A percentile compares a stretch with the other conserved stretches of the same genome.
phyloP scores from a whole-genome alignment of 208 protist genomes.

The Leishmania major region DNA sequence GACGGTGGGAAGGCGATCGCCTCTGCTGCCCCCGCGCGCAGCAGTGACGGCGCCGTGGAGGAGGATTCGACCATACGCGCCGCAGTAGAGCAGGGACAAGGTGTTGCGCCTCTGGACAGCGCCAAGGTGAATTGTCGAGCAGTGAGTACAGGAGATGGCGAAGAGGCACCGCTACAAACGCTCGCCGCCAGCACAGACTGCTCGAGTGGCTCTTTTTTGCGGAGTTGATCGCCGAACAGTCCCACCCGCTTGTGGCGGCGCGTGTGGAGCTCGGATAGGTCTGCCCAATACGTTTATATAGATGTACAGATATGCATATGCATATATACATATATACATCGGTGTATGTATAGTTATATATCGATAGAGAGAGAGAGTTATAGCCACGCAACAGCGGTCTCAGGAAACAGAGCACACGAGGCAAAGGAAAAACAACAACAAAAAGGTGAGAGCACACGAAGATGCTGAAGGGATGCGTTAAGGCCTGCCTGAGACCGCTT shows the following conservation, averaged over 20 bases:
- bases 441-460: background rate
- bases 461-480: background rate
- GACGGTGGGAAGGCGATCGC: background rate
- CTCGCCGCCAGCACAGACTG: too few relatives aligned
- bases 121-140: background rate
- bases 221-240: background rate
- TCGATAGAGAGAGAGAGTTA: too few relatives aligned
- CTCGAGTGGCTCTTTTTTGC: background rate
- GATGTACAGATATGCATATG: too few relatives aligned
- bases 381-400: background rate
- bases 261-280: background rate
- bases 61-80: background rate
- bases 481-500: too few relatives aligned
- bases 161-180: background rate
- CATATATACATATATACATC: too few relatives aligned
- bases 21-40: background rate
- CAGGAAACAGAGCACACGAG: background rate
- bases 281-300: background rate
- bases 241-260: background rate
- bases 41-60: background rate
- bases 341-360: too few relatives aligned
- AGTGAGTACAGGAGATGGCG: background rate
- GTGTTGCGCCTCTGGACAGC: background rate
- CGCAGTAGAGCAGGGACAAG: background rate
- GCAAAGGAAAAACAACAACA: background rate